These are phyloP conservation scores for Delitschia confertaspora DNA, from an alignment of 495 filamentous ascomycete species.

Conservation along the genomic window DNA sequence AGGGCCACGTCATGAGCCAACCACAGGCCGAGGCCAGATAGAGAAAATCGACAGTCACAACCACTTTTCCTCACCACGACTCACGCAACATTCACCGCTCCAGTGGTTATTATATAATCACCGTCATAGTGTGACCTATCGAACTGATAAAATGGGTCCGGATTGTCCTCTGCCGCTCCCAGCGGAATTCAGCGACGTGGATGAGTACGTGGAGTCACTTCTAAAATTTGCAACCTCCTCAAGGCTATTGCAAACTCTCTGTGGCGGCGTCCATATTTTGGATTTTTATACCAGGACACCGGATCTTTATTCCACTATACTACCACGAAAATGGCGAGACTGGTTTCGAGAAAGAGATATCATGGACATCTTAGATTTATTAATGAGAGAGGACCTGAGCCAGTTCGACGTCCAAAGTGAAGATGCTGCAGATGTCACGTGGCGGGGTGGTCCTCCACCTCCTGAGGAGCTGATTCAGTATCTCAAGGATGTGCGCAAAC, in stretches of 20 bases:
- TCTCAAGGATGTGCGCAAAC: conserved; percentile 60
- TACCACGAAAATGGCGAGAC: conserved; percentile 70
- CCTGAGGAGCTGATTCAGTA: conserved; percentile 65
- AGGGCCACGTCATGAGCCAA: too few relatives aligned
- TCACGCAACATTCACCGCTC: too few relatives aligned
- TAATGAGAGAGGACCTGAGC: conserved; percentile 64
- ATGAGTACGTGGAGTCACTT: conserved; percentile 70
- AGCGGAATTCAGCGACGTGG: conserved; percentile 46
- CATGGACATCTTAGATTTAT: conserved; percentile 64
- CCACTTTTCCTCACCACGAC: neutral
- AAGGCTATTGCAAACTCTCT: conserved; percentile 74
- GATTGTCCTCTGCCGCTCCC: conserved; percentile 49
- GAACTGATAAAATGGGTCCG: too few relatives aligned
- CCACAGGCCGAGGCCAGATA: too few relatives aligned
- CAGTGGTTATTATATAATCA: too few relatives aligned
- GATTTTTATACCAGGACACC: conserved; percentile 90
- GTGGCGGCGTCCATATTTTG: conserved; percentile 88
- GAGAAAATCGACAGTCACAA: neutral
- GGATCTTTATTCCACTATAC: conserved; percentile 60
- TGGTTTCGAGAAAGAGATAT: conserved; percentile 64
- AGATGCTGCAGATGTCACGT: conserved; percentile 22
- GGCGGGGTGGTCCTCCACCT: conserved; percentile 48
- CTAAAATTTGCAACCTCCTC: conserved; percentile 66
- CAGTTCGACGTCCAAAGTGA: conserved; percentile 23
- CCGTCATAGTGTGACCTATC: too few relatives aligned